Evolutionary conservation across 2,329 filamentous ascomycete genomes (phyloP), one percentile per base, ranked within the genome.

Genomic region (Didymella arachidicola): DNA sequence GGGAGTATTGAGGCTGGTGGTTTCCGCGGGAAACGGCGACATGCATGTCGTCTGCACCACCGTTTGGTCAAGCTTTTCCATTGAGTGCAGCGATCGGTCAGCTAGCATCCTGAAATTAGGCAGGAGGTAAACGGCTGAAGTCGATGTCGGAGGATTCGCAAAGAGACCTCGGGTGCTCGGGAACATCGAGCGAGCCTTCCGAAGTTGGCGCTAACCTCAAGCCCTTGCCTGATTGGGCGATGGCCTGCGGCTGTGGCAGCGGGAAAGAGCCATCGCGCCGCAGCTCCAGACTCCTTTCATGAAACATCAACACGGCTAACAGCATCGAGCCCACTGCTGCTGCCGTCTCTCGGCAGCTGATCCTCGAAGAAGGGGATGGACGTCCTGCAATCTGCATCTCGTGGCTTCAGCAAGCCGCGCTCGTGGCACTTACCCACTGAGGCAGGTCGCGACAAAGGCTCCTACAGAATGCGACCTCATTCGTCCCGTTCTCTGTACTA

Each of bases 261-360:
- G 44, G 44, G 38, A 45, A 53, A 43, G 49, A 53, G 36, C 42
- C 43, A 48, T 53, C 38, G 47, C 43, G 53, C 55, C 55, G 50
- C 38, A 45, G 49, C 50, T 59, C 50, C 50, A 59, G 50, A 54
- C 45, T 46, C 25, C 26, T 25, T 34, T 42, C 56, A n/a, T 34
- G 38, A 44, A 53, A 59, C 56, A 44, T 27, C 29, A 27, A 16
- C 22, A 53, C n/a, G 29, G 29, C 26, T 18, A 44, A 53, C 39
- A 45, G 32, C 30, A 59, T 45, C 14, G 16, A 32, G 10, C 34
- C 26, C 26, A 44, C 30, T 45, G 32, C 27, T 32, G 41, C 49
- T 18, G 18, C 34, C 39, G 45, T 41, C 32, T 19, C 51, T 54
- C 56, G 19, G 45, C 26, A 54, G 27, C 25, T 42, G 45, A 42